Evolutionary conservation across 2,329 filamentous ascomycete species (phyloP).

Genomic region (Dactylonectria estremocensis): DNA sequence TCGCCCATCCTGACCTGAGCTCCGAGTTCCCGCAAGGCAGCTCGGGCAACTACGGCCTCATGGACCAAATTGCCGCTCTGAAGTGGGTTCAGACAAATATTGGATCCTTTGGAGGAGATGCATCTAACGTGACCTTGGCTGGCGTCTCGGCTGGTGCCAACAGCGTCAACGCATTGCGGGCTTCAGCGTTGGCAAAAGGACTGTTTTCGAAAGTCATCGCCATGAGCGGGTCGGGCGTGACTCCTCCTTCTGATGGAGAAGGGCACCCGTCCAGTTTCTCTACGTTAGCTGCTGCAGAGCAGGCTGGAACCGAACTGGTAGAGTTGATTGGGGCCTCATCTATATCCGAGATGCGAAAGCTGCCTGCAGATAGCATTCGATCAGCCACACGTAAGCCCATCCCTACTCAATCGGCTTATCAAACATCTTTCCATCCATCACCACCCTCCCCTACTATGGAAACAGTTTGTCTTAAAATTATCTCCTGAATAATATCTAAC

Average conservation of each 20-base stretch:
- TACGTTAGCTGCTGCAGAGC: not conserved
- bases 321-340: not conserved
- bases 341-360: not conserved
- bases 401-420: not conserved
- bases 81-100: not conserved
- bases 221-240: not conserved
- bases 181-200: not conserved
- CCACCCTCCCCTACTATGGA: too few species aligned
- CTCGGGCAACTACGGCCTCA: not conserved
- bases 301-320: not conserved
- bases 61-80: not conserved
- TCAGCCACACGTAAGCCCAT: not conserved
- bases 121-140: not conserved
- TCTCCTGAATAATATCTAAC: too few species aligned
- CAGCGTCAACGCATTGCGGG: not conserved
- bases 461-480: too few species aligned
- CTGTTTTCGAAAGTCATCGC: not conserved
- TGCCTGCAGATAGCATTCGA: not conserved
- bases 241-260: not conserved
- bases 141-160: not conserved
- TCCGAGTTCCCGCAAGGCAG: not conserved
- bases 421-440: not conserved
- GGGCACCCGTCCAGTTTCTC: not conserved
- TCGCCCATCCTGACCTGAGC: not conserved
- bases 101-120: not conserved